phyloP scores from a whole-genome alignment of 2,329 filamentous ascomycete species.

The Sporothrix schenckii region DNA sequence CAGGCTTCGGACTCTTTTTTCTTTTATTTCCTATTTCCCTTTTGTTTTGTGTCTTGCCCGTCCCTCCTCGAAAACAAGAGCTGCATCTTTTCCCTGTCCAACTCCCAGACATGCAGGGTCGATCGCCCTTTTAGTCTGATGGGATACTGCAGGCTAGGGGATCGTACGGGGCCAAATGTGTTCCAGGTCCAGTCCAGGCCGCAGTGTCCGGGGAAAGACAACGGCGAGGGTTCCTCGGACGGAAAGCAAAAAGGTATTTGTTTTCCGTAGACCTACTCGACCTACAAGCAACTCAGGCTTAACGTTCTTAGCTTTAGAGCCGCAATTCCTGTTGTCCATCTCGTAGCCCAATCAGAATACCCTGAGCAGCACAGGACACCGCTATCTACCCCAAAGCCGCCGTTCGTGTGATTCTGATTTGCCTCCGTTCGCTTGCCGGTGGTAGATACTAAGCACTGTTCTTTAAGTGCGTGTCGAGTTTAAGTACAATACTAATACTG shows the following conservation, averaged over 20 bases:
- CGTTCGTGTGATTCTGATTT: background rate
- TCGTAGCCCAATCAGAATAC: background rate
- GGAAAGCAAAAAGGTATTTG: too few species aligned
- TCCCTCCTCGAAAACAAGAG: background rate
- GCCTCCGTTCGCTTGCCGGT: background rate
- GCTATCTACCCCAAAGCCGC: background rate
- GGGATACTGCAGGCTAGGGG: conserved; percentile 14
- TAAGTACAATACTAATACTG: too few species aligned
- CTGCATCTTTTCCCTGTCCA: background rate
- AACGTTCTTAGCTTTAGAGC: background rate
- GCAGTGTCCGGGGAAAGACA: background rate
- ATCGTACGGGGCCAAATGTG: too few species aligned
- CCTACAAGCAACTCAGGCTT: background rate
- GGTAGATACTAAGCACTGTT: background rate
- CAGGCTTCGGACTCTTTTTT: background rate
- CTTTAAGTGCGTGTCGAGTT: background rate
- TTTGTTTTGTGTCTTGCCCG: conserved; percentile 1
- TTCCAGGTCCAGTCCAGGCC: background rate
- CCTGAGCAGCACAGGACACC: background rate
- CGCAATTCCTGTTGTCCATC: background rate
- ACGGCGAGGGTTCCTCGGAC: too few species aligned
- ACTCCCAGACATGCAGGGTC: conserved; percentile 22
- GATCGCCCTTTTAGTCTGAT: conserved; percentile 25
- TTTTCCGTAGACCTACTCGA: background rate
- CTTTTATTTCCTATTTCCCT: background rate